phyloP scores from a whole-genome alignment of 2,329 filamentous ascomycete species.

The Botrytis elliptica region DNA sequence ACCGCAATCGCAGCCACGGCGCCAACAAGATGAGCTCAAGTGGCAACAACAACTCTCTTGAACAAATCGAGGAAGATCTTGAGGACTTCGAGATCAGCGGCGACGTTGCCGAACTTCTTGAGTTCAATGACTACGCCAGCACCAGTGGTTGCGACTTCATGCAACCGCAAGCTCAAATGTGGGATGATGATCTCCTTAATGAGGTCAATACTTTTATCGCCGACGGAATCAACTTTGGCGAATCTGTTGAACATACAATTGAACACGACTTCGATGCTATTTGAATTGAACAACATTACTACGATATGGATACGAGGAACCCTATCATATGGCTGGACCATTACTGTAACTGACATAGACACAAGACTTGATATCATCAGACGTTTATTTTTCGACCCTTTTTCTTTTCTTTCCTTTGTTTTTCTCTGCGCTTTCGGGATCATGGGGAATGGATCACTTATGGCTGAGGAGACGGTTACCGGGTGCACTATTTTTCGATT shows the following conservation, averaged over 20 bases:
- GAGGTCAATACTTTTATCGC: neutral
- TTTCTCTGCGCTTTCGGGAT: neutral
- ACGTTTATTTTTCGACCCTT: neutral
- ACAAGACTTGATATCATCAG: conserved; percentile 6
- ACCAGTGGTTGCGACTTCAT: neutral
- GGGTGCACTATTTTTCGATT: neutral
- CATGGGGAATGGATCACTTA: neutral
- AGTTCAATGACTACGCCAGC: neutral
- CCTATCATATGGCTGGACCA: conserved; percentile 2
- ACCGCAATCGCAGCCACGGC: neutral
- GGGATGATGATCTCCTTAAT: neutral
- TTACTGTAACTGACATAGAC: conserved; percentile 9
- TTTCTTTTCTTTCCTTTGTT: neutral
- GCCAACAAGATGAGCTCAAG: neutral
- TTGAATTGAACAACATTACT: neutral
- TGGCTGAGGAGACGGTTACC: neutral
- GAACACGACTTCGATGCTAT: neutral
- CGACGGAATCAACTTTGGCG: neutral
- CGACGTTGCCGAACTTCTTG: neutral
- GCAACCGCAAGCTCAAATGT: neutral
- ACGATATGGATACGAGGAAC: neutral
- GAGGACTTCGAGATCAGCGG: neutral
- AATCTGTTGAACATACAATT: neutral
- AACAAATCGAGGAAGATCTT: neutral
- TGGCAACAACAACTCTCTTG: no score